Evolutionary conservation across 2,329 filamentous ascomycete genomes (phyloP).

Genomic region (Orbilia javanica): DNA sequence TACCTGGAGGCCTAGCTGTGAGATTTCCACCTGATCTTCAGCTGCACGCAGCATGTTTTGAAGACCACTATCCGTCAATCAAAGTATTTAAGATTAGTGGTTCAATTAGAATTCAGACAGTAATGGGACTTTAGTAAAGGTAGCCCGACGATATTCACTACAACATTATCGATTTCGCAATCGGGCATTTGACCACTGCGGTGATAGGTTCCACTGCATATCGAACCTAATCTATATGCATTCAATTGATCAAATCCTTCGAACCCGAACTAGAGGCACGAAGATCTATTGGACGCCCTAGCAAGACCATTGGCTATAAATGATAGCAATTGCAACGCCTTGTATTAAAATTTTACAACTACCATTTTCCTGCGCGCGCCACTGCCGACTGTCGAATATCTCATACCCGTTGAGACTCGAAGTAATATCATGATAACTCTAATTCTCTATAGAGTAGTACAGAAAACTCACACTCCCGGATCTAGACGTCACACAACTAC

Average conservation of each 20-base stretch:
- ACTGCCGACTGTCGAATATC: background rate
- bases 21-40: too few species aligned
- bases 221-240: background rate
- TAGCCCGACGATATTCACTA: too few species aligned
- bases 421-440: background rate
- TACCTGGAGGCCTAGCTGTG: too few species aligned
- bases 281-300: background rate
- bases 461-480: background rate
- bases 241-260: background rate
- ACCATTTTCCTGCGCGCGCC: background rate
- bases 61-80: too few species aligned
- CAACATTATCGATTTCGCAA: too few species aligned
- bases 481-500: conserved; percentile 9
- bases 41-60: too few species aligned
- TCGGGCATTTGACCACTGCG: background rate
- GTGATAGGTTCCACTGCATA: conserved; percentile 4
- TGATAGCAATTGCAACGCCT: background rate
- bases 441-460: conserved; percentile 5
- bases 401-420: background rate
- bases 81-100: too few species aligned
- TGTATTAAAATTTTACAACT: conserved; percentile 1
- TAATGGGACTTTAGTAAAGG: too few species aligned
- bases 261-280: background rate
- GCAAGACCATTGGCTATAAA: background rate
- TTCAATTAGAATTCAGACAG: too few species aligned